phyloP scores from a whole-genome alignment of 2,329 filamentous ascomycete genomes.

The Xylaria multiplex region DNA sequence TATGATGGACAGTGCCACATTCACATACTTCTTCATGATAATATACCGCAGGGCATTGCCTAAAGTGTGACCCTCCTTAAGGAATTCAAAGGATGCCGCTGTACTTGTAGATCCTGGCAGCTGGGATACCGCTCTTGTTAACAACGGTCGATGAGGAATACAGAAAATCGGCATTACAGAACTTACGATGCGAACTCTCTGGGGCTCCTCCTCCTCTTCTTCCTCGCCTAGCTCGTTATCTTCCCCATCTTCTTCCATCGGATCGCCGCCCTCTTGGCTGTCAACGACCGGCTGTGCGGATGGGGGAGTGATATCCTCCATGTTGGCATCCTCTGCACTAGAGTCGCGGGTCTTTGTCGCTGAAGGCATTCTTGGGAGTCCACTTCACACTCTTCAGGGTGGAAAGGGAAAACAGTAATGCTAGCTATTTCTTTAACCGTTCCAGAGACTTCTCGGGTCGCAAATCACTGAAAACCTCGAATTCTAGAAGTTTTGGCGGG shows the following conservation, averaged over 20 bases:
- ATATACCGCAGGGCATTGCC: constrained; percentile 94
- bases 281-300: constrained; percentile 55
- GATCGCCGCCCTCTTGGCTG: constrained; percentile 47
- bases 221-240: constrained; percentile 53
- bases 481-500: constrained; percentile 28
- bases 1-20: background rate
- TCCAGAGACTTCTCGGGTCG: background rate
- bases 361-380: constrained; percentile 40
- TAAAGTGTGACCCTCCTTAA: constrained; percentile 92
- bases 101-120: constrained; percentile 85
- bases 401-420: background rate
- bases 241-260: constrained; percentile 48
- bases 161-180: constrained; percentile 3
- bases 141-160: constrained; percentile 15
- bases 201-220: constrained; percentile 62
- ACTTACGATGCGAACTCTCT: constrained; percentile 71
- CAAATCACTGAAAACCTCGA: constrained; percentile 15
- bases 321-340: constrained; percentile 44
- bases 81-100: constrained; percentile 94
- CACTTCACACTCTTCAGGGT: background rate
- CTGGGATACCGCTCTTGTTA: constrained; percentile 57
- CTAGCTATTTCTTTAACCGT: background rate
- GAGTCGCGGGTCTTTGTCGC: constrained; percentile 39
- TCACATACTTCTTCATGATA: constrained; percentile 94
- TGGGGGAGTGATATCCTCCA: constrained; percentile 47